Conservation (phyloP, 129 eudicot genomes). For the Smallanthus sonchifolius region DNA sequence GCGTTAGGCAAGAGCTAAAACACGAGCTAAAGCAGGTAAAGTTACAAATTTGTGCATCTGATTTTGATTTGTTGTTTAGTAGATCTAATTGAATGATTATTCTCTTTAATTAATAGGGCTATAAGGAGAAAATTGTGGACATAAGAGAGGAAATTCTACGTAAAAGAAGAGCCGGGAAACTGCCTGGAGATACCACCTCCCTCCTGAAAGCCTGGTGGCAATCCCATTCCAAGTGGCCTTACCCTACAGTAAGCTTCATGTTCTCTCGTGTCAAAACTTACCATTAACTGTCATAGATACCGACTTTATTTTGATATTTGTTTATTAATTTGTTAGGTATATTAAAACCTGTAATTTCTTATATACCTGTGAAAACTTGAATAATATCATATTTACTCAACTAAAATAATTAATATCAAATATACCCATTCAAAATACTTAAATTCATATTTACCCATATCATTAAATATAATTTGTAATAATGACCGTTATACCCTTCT, state of each 20-base stretch:
- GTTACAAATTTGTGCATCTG: background rate
- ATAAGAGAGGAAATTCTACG: constrained; percentile 89
- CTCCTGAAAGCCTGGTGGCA: constrained; percentile 95
- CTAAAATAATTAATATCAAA: background rate
- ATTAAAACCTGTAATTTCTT: too few species aligned
- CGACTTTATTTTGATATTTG: background rate
- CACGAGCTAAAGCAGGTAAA: constrained; percentile 86
- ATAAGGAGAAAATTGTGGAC: constrained; percentile 84
- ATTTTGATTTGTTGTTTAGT: background rate
- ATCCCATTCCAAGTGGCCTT: constrained; percentile 94
- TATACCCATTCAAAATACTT: background rate
- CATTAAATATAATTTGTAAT: background rate
- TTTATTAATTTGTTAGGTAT: background rate
- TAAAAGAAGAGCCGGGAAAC: constrained; percentile 51
- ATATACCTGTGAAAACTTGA: too few species aligned
- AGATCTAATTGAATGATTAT: constrained; percentile 6
- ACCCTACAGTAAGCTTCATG: constrained; percentile 65
- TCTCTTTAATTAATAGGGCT: constrained; percentile 40
- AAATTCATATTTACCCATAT: background rate
- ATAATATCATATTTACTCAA: too few species aligned
- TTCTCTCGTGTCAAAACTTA: background rate
- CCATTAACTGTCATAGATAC: background rate
- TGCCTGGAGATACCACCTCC: constrained; percentile 93
- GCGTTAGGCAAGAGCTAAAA: constrained; percentile 89
- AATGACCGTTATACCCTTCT: background rate